Base-by-base conservation (phyloP, 257 asterid species). In the Nicotiana sylvestris region DNA sequence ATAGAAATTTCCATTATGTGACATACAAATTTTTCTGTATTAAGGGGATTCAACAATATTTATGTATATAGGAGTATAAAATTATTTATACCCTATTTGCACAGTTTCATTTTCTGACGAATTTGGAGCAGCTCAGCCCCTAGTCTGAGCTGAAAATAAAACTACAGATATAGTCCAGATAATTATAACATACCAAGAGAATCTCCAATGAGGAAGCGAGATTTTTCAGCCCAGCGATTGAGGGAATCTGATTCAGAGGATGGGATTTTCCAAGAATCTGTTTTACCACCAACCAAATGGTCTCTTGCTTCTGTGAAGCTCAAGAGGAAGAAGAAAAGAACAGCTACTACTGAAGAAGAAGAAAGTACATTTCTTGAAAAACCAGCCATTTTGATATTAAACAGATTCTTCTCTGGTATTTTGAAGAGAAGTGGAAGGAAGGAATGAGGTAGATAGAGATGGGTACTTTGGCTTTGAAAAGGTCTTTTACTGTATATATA, bases 171-270 rank as follows among this genome's bases (percentile, higher is more conserved):
- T 5, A 39, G 7, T 2, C 43, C 6, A 43, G 60, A 70, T 1
- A 5, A 35, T 21, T 43, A 46, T 0, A 15, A 74, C 43, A 7
- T 87, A 94, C 97, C 95, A 79, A 95, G 86, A 66, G 92, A 85
- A 87, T 95, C 98, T 5, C 96, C 96, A 16, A 91, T 37, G 81
- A 76, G 82, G 85, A 95, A 95, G 3, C 98, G 95, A 4, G 95
- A 85, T 2, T 81, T 90, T 83, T 90, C 81, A 0, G 98, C 91
- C 98, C 98, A 95, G 29, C 39, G 86, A 81, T 92, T 93, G 87
- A 94, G 93, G 25, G 92, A 86, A 78, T 87, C 92, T 0, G 93
- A 66, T 11, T 87, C 86, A 0, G 94, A 86, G 12, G 89, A 11
- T 10, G 97, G 96, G 74, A 88, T 81, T 65, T 81, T 85, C 97